Conservation (phyloP, 306 rosid genomes). For the Sicyos baderoa region DNA sequence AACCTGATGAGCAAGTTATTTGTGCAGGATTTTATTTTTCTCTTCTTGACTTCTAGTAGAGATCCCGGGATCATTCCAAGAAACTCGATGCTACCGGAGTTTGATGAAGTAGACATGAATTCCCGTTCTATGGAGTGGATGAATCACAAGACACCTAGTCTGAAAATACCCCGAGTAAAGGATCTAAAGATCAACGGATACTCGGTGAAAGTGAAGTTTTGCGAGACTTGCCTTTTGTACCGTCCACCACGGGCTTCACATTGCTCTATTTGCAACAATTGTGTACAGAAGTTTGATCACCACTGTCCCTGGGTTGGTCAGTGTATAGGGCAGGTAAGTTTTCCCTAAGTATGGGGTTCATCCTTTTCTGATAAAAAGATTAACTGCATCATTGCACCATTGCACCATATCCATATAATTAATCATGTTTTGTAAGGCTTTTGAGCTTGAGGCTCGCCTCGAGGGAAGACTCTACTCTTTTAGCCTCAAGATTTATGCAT, state of each 20-base stretch:
- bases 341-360: neutral
- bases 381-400: constrained; percentile 2
- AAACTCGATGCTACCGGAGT: constrained; percentile 51
- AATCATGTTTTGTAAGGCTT: neutral
- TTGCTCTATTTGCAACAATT: constrained; percentile 86
- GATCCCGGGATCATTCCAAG: constrained; percentile 92
- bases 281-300: constrained; percentile 91
- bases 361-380: neutral
- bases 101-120: constrained; percentile 34
- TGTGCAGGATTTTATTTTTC: constrained; percentile 67
- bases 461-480: no score
- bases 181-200: constrained; percentile 60
- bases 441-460: no score
- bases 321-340: constrained; percentile 78
- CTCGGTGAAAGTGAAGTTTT: constrained; percentile 66
- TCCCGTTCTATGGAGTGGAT: constrained; percentile 60
- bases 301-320: constrained; percentile 99
- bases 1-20: constrained; percentile 21
- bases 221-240: constrained; percentile 79
- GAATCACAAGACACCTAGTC: constrained; percentile 30
- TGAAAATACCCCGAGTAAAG: constrained; percentile 62
- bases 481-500: no score
- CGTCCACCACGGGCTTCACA: constrained; percentile 95
- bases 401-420: neutral
- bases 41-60: constrained; percentile 74